Percentiles rank a stretch among this genome's conserved stretches.
Conservation (phyloP, 2,329 filamentous ascomycete genomes). For the Davidsoniella australis region DNA sequence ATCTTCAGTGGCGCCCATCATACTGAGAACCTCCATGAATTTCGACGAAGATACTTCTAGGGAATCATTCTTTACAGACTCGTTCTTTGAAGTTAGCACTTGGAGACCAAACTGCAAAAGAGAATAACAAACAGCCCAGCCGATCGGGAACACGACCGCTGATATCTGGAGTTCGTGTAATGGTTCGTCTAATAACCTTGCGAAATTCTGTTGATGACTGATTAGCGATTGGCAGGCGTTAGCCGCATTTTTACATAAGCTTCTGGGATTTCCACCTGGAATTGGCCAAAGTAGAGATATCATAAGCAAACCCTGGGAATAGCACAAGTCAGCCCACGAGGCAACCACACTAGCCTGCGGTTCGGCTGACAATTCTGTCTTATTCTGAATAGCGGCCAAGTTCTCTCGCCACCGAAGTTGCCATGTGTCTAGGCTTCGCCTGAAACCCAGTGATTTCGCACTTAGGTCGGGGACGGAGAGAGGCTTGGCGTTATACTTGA, state of each 20-base stretch:
- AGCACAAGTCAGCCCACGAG: conserved; percentile 1
- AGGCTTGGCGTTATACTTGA: conserved; percentile 1
- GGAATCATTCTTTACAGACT: no score
- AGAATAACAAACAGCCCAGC: neutral
- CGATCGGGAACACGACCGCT: neutral
- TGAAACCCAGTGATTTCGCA: neutral
- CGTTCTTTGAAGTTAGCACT: no score
- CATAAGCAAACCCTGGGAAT: neutral
- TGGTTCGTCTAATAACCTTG: neutral
- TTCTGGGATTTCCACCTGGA: neutral
- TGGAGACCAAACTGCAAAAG: no score
- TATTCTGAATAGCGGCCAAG: neutral
- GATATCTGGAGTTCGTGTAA: neutral
- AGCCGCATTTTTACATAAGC: neutral
- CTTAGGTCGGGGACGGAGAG: neutral
- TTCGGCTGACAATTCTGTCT: no score
- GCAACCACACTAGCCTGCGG: neutral
- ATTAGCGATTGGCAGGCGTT: neutral
- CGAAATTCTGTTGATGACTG: conserved; percentile 3
- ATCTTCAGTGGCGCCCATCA: neutral
- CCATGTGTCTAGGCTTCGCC: conserved; percentile 4
- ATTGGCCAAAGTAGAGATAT: conserved; percentile 3
- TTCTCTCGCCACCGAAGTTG: conserved; percentile 1
- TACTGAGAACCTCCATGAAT: neutral
- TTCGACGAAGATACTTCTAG: neutral